phyloP scores from a whole-genome alignment of 306 rosid genomes.

The Quercus aquifolioides region DNA sequence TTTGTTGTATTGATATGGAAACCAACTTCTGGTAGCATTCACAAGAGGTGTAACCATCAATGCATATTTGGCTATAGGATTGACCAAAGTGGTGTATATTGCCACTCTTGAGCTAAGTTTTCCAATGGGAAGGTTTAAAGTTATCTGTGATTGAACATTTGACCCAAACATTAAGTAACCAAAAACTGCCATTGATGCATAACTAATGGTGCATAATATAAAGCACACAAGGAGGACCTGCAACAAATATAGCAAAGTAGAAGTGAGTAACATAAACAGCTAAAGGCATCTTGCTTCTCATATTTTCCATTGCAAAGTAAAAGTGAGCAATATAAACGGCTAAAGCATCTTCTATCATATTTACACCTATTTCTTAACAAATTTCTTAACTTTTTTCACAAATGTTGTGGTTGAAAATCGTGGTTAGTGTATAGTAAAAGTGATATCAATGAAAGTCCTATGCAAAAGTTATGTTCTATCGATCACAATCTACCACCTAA shows the following conservation, averaged over 20 bases:
- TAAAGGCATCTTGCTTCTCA: neutral
- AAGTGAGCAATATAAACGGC: no score
- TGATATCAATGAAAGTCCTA: no score
- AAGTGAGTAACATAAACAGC: neutral
- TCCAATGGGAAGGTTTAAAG: constrained; percentile 53
- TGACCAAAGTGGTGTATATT: constrained; percentile 69
- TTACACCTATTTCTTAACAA: no score
- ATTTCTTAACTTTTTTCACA: no score
- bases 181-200: constrained; percentile 72
- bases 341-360: no score
- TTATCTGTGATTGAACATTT: constrained; percentile 54
- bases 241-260: neutral
- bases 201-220: constrained; percentile 44
- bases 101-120: constrained; percentile 62
- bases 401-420: no score
- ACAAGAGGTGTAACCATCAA: constrained; percentile 67
- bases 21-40: constrained; percentile 43
- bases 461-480: no score
- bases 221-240: constrained; percentile 69
- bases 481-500: no score
- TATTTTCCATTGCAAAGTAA: neutral
- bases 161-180: constrained; percentile 78
- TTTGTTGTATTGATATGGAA: constrained; percentile 32
- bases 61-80: constrained; percentile 71
- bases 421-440: no score